These are phyloP conservation scores for Phialophora verrucosa DNA, from an alignment of 2,329 filamentous ascomycete species.

Conservation along the genomic window DNA sequence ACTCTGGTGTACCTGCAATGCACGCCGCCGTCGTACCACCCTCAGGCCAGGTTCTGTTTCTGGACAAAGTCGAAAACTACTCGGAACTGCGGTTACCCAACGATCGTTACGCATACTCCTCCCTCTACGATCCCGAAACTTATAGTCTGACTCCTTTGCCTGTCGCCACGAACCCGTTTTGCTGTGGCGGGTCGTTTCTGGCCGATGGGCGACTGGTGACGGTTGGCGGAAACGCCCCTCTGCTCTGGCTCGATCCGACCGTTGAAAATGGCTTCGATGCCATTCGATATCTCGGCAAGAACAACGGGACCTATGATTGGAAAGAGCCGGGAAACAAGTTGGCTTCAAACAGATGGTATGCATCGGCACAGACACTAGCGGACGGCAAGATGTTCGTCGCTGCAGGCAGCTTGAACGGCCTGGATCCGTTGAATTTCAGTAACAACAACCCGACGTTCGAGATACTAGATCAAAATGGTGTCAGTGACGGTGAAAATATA, in stretches of 20 bases:
- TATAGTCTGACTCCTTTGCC: constrained; percentile 43
- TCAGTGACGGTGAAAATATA: constrained; percentile 55
- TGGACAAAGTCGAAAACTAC: constrained; percentile 69
- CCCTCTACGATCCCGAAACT: constrained; percentile 62
- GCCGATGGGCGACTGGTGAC: constrained; percentile 62
- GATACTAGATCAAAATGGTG: constrained; percentile 58
- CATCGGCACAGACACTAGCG: constrained; percentile 63
- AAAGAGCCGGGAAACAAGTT: constrained; percentile 62
- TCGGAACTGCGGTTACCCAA: constrained; percentile 61
- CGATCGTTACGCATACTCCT: constrained; percentile 64
- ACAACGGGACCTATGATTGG: constrained; percentile 56
- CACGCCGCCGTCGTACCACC: constrained; percentile 63
- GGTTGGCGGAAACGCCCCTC: constrained; percentile 63
- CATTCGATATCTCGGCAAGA: constrained; percentile 61
- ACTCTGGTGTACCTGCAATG: constrained; percentile 68
- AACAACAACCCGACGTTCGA: constrained; percentile 71
- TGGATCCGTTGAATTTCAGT: constrained; percentile 58
- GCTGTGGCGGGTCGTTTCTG: constrained; percentile 64
- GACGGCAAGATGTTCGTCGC: constrained; percentile 65
- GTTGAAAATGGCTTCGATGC: constrained; percentile 65
- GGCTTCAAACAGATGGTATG: constrained; percentile 64
- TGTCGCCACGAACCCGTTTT: constrained; percentile 63
- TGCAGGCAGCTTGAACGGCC: constrained; percentile 64
- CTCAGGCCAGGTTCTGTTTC: constrained; percentile 65
- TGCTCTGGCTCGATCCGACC: constrained; percentile 62